phyloP scores from a whole-genome alignment of 208 protist species.

The Acanthamoeba triangularis region DNA sequence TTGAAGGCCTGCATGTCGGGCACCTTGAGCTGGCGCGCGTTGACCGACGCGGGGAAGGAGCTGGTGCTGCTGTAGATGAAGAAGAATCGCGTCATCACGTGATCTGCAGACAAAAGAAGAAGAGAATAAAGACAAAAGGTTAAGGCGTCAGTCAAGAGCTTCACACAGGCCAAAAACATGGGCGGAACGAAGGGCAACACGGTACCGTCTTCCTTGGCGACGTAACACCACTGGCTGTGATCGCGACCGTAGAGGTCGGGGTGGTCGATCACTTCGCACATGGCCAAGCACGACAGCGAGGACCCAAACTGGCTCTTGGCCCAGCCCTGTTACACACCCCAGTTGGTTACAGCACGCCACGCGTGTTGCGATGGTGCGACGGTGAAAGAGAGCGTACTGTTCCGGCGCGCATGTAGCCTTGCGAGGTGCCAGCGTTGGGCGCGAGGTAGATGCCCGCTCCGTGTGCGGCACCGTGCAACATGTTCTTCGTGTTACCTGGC shows the following conservation, averaged over 20 bases:
- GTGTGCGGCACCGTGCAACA: constrained; percentile 85
- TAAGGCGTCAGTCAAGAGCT: background rate
- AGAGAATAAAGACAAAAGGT: background rate
- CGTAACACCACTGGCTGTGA: constrained; percentile 74
- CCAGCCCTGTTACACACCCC: background rate
- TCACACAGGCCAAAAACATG: background rate
- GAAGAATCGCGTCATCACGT: constrained; percentile 86
- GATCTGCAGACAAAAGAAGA: background rate
- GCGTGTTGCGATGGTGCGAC: background rate
- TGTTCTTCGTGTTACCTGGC: constrained; percentile 75
- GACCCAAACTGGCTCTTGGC: constrained; percentile 66
- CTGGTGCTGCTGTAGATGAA: constrained; percentile 80
- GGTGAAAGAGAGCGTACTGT: background rate
- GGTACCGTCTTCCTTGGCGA: constrained; percentile 61
- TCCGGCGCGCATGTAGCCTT: constrained; percentile 80
- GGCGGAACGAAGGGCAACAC: background rate
- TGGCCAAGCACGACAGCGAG: constrained; percentile 76
- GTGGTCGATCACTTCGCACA: constrained; percentile 81
- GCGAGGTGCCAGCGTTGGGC: constrained; percentile 65
- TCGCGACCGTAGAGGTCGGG: constrained; percentile 64
- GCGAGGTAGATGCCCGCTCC: constrained; percentile 86
- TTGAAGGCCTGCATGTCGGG: constrained; percentile 47
- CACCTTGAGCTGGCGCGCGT: constrained; percentile 48
- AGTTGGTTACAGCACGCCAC: too few relatives aligned
- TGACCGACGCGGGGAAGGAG: background rate